phyloP scores from a whole-genome alignment of 257 asterid species.

The Anisodus acutangulus region DNA sequence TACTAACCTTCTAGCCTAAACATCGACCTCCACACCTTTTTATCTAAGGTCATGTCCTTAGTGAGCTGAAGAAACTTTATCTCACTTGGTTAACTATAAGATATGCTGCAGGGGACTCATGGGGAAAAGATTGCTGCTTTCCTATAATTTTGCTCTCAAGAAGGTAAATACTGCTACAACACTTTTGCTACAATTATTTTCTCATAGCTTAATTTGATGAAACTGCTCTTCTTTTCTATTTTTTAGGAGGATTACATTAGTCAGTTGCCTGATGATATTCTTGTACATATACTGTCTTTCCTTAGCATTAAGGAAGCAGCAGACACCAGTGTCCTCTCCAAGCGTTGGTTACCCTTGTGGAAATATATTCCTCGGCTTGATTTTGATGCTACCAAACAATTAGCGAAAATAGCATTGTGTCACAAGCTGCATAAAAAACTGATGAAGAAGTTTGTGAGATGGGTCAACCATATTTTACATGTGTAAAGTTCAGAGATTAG shows the following conservation, averaged over 20 bases:
- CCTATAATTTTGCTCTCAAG: neutral
- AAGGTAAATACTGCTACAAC: neutral
- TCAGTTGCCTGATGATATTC: conserved; percentile 18
- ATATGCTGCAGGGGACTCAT: neutral
- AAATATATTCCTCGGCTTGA: neutral
- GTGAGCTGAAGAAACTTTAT: too few species aligned
- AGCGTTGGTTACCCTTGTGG: neutral
- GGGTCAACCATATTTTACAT: neutral
- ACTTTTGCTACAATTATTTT: neutral
- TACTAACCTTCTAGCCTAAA: too few species aligned
- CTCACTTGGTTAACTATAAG: too few species aligned
- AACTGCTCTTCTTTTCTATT: too few species aligned
- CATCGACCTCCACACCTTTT: too few species aligned
- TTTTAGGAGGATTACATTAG: neutral
- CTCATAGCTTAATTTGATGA: too few species aligned
- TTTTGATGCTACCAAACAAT: neutral
- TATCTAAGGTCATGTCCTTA: too few species aligned
- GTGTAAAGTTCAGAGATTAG: neutral
- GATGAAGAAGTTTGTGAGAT: neutral
- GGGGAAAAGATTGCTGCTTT: neutral
- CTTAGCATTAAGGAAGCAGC: conserved; percentile 19
- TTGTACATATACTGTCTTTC: neutral
- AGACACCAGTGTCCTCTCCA: conserved; percentile 22
- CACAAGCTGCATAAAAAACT: too few species aligned
- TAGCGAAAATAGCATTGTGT: neutral